phyloP scores from a whole-genome alignment of 1,284 basidiomycete genomes.

The Afroboletus lepidellus region DNA sequence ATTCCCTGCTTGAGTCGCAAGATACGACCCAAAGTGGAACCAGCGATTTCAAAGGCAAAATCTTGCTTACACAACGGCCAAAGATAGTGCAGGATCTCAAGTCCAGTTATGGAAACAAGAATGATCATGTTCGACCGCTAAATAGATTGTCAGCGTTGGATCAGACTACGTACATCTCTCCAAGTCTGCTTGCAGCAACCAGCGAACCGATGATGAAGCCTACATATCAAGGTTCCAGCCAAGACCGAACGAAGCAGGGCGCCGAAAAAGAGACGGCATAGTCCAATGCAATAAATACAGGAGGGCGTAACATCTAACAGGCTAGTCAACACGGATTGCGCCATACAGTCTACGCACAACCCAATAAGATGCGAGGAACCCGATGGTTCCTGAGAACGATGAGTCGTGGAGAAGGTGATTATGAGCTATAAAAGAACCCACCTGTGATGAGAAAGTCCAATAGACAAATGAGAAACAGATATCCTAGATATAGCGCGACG shows the following conservation, averaged over 20 bases:
- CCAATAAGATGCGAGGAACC: conserved; percentile 87
- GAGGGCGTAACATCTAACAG: conserved; percentile 4
- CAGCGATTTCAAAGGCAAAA: neutral
- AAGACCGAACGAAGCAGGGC: neutral
- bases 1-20: neutral
- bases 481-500: conserved; percentile 88
- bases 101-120: neutral
- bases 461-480: conserved; percentile 80
- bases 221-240: neutral
- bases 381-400: conserved; percentile 64
- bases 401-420: conserved; percentile 5
- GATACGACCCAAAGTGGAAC: neutral
- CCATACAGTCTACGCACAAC: conserved; percentile 80
- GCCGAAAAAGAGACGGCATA: neutral
- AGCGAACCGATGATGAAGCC: neutral
- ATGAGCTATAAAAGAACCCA: conserved; percentile 31
- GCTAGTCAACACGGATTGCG: conserved; percentile 72
- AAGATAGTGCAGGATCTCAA: no score
- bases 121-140: neutral
- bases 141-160: neutral
- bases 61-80: neutral
- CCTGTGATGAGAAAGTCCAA: conserved; percentile 90
- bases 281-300: conserved; percentile 20
- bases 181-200: neutral
- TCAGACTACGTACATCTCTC: neutral